A percentile compares a stretch with the other conserved stretches of the same genome.
Evolutionary conservation across 2,329 filamentous ascomycete species (phyloP).

Genomic region (Pseudocercospora crystallina): DNA sequence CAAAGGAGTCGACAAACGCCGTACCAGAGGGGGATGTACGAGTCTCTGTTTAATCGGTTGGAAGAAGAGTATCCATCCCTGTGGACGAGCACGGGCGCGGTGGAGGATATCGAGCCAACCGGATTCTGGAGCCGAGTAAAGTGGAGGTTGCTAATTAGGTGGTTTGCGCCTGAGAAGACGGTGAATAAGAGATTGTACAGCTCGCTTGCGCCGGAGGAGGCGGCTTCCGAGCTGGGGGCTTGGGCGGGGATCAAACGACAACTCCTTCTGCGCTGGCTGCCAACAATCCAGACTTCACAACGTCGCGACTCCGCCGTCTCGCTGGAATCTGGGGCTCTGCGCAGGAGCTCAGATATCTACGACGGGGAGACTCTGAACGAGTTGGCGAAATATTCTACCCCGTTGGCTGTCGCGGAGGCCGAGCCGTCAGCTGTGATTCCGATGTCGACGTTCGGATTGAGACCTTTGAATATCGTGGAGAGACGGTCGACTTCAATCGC

Average conservation of each 20-base stretch:
- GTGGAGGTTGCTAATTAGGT: conserved; percentile 49
- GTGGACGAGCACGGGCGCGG: conserved; percentile 51
- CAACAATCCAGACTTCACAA: conserved; percentile 28
- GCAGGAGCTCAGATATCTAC: conserved; percentile 7
- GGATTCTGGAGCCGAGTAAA: conserved; percentile 43
- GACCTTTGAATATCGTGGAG: conserved; percentile 8
- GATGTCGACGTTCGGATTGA: conserved; percentile 13
- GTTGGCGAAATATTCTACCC: conserved; percentile 37
- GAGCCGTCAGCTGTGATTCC: conserved; percentile 30
- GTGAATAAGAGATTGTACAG: conserved; percentile 32
- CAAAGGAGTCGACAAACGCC: conserved; percentile 45
- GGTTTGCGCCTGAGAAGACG: conserved; percentile 47
- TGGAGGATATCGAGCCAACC: conserved; percentile 41
- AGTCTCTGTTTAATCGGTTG: conserved; percentile 51
- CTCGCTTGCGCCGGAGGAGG: conserved; percentile 31
- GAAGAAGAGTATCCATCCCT: conserved; percentile 46
- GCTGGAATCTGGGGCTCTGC: conserved; percentile 4
- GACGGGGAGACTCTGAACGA: conserved; percentile 36
- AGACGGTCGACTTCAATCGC: conserved; percentile 1
- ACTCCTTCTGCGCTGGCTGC: conserved; percentile 44
- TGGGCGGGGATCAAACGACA: conserved; percentile 41
- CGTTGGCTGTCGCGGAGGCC: conserved; percentile 38
- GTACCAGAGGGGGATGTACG: conserved; percentile 52
- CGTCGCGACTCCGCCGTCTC: conserved; percentile 5
- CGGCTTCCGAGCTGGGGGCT: conserved; percentile 41